Conservation (phyloP, 306 rosid genomes). For the Oemleria cerasiformis region DNA sequence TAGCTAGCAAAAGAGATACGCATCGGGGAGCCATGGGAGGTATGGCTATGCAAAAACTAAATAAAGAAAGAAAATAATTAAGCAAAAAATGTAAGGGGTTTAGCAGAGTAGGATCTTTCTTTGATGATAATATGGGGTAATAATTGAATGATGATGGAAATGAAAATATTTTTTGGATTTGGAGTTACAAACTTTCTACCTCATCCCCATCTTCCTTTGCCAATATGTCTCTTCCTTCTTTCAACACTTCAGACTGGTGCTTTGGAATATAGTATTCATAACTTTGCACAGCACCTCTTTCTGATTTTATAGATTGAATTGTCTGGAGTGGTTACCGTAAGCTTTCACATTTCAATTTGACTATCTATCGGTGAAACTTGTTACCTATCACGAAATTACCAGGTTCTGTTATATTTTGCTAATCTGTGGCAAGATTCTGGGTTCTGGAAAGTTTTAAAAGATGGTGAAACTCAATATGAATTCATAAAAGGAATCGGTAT, state of each 20-base stretch:
- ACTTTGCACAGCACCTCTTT: constrained; percentile 1
- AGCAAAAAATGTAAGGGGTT: not conserved
- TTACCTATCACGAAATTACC: not conserved
- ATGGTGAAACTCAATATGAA: constrained; percentile 6
- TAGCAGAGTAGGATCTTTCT: not conserved
- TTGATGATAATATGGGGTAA: not conserved
- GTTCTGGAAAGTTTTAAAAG: not conserved
- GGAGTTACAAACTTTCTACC: not conserved
- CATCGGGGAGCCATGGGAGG: no score
- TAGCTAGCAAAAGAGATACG: no score
- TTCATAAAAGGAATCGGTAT: not conserved
- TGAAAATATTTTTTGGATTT: not conserved
- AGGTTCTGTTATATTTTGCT: not conserved
- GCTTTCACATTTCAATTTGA: not conserved
- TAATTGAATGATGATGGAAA: not conserved
- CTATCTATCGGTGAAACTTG: no score
- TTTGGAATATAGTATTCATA: not conserved
- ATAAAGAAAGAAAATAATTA: not conserved
- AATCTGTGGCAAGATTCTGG: not conserved
- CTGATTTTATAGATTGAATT: not conserved
- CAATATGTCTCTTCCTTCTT: not conserved
- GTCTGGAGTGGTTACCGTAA: not conserved
- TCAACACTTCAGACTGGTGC: not conserved
- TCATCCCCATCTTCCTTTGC: not conserved
- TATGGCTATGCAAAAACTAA: no score